Base-by-base conservation (phyloP, 345 rosid genomes). In the Hevea brasiliensis region DNA sequence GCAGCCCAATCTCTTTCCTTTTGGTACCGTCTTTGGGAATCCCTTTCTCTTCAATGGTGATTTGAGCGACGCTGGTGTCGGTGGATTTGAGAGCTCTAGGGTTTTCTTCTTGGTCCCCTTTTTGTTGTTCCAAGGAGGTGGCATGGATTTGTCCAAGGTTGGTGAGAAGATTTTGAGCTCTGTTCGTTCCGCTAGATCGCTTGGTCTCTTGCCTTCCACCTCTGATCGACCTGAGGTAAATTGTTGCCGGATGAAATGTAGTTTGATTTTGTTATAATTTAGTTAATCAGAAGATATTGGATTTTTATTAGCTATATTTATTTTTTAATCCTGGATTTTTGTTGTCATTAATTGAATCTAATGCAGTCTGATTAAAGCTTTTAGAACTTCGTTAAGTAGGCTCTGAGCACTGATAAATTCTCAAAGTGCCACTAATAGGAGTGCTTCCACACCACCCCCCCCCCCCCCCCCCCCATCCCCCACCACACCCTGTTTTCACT, bases 111-210 rank as follows among this genome's bases (percentile, higher is more conserved):
- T 92, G 84, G 81, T 94, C 55, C 97, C 97, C 8, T 86, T 94
- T 72, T 77, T 94, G 62, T 76, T 92, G 63, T 88, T 80, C 76
- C 98, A 89, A 85, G 95, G 91, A 55, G 85, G 86, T 54, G 88
- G 88, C 44, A 95, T 92, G 99, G 98, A 92, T 89, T 87, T 95
- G 56, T 90, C 99, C 26, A 95, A 87, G 68, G 90, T 95, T 20
- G 94, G 99, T 37, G 99, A 92, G 81, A 95, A 87, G 78, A 81
- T 95, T 70, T 85, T 95, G 37, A 95, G 95, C 77, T 95, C 99
- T 67, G 98, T 95, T 11, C 89, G 91, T 70, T 95, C 98, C 27
- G 99, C 97, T n/a, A 81, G 88, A 76, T 91, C 97, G 11, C 91
- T 95, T 65, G 98, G 96, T 37, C 89, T 92, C 63, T 78, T 95